phyloP scores from a whole-genome alignment of 2,329 filamentous ascomycete species.

The Cadophora gregata region DNA sequence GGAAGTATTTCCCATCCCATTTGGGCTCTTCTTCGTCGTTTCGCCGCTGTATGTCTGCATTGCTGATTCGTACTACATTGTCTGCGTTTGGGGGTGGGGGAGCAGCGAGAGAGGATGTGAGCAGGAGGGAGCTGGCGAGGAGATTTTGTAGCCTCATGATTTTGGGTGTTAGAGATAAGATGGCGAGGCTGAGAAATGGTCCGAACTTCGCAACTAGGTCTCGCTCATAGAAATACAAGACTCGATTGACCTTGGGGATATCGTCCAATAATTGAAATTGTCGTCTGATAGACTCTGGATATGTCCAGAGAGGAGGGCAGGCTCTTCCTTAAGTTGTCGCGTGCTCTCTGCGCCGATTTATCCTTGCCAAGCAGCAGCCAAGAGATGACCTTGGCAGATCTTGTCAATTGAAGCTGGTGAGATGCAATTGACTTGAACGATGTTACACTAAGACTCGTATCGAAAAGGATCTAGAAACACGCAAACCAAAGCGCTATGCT shows the following conservation, averaged over 20 bases:
- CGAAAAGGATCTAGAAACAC: not conserved
- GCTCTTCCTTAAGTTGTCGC: conserved; percentile 1
- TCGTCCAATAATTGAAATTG: not conserved
- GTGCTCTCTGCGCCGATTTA: conserved; percentile 10
- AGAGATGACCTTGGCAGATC: conserved; percentile 2
- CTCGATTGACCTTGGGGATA: not conserved
- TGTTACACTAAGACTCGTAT: not conserved
- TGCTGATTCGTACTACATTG: not conserved
- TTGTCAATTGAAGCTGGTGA: conserved; percentile 2
- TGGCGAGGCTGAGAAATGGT: conserved; percentile 7
- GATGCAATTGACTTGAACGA: not conserved
- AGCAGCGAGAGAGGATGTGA: conserved; percentile 22
- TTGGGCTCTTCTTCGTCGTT: not conserved
- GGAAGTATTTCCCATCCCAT: conserved; percentile 39
- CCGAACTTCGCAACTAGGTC: not conserved
- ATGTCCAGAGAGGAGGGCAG: not conserved
- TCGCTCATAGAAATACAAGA: conserved; percentile 6
- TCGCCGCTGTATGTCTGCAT: not conserved
- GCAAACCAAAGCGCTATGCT: not conserved
- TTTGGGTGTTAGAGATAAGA: conserved; percentile 8
- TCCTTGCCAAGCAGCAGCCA: conserved; percentile 14
- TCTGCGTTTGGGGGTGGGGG: conserved; percentile 18
- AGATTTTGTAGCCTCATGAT: conserved; percentile 30
- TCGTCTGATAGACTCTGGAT: not conserved
- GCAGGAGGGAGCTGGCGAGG: conserved; percentile 27